Evolutionary conservation across 1,284 basidiomycete species (phyloP), one percentile per base, ranked within the genome.

Genomic region (Naganishia albida): DNA sequence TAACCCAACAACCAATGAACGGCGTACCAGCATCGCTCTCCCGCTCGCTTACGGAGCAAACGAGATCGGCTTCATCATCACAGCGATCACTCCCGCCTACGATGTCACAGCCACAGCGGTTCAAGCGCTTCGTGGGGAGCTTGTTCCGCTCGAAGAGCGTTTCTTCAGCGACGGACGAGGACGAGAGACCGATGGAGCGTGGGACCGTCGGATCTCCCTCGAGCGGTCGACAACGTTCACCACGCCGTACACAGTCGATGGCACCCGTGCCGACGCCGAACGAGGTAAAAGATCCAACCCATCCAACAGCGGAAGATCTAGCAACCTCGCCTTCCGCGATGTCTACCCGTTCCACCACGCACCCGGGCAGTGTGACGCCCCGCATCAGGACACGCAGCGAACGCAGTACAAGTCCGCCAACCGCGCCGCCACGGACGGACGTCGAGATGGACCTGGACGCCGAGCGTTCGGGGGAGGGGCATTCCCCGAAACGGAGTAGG

Each of bases 111-210:
- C 57, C 28, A n/a, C 46, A 50, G 34, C 43, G 55, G 30, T 65
- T 59, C 46, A 65, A 65, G 50, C 48, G 46, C 15, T 65, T 65
- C 20, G 25, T 65, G 55, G 64, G 64, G 2, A 57, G 49, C 10
- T n/a, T 65, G 40, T 59, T 65, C 34, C 46, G 55, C 8, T 59
- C 54, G 2, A 60, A 60, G 12, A 60, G 57, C 39, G 57, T 60
- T 40, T 60, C 57, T 18, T 48, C 56, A 8, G 34, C 26, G 13
- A 15, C 23, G 16, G 54, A 25, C 26, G 28, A 40, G 18, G 54
- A 44, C 16, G n/a, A n/a, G 25, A 23, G 20, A 12, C 4, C 43
- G 4, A 7, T 28, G 16, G 18, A 13, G 7, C 2, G 25, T 39
- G 6, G 38, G 4, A 39, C 30, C 23, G 34, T 34, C 6, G 34